phyloP scores from a whole-genome alignment of 1,284 basidiomycete genomes.

The Gomphus bonarii region DNA sequence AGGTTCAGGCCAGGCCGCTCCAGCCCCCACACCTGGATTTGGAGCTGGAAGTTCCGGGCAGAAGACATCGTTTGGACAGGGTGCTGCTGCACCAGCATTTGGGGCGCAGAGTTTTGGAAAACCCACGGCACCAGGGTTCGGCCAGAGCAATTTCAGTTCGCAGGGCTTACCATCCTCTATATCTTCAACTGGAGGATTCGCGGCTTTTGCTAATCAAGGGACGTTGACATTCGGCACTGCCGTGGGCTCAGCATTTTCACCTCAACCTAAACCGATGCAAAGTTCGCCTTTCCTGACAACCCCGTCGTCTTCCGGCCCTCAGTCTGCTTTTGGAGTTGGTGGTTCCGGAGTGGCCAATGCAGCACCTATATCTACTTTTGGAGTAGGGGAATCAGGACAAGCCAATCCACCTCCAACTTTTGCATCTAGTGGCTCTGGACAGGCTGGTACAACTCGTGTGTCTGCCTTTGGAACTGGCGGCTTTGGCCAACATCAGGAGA shows the following conservation, averaged over 20 bases:
- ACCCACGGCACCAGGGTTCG: conserved; percentile 3
- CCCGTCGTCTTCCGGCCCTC: conserved; percentile 16
- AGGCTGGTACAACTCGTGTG: conserved; percentile 13
- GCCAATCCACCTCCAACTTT: conserved; percentile 12
- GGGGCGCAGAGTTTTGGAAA: conserved; percentile 14
- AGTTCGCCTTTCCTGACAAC: conserved; percentile 17
- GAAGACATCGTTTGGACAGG: background rate
- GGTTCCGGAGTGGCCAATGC: conserved; percentile 11
- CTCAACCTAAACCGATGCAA: conserved; percentile 27
- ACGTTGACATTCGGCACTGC: conserved; percentile 20
- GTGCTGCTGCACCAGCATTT: conserved; percentile 15
- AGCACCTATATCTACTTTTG: conserved; percentile 16
- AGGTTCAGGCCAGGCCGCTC: conserved; percentile 11
- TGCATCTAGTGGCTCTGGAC: conserved; percentile 10
- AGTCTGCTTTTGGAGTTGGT: conserved; percentile 14
- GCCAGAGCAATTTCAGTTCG: conserved; percentile 13
- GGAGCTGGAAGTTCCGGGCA: conserved; percentile 12
- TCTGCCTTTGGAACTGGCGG: conserved; percentile 15
- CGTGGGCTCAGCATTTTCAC: conserved; percentile 22
- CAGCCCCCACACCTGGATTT: conserved; percentile 15
- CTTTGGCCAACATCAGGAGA: conserved; percentile 15
- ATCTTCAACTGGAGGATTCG: conserved; percentile 8
- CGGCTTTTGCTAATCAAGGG: conserved; percentile 8
- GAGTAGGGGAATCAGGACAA: conserved; percentile 10
- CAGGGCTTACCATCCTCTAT: conserved; percentile 9